Base-by-base conservation (phyloP, 2,329 filamentous ascomycete genomes). In the Sclerotinia borealis region DNA sequence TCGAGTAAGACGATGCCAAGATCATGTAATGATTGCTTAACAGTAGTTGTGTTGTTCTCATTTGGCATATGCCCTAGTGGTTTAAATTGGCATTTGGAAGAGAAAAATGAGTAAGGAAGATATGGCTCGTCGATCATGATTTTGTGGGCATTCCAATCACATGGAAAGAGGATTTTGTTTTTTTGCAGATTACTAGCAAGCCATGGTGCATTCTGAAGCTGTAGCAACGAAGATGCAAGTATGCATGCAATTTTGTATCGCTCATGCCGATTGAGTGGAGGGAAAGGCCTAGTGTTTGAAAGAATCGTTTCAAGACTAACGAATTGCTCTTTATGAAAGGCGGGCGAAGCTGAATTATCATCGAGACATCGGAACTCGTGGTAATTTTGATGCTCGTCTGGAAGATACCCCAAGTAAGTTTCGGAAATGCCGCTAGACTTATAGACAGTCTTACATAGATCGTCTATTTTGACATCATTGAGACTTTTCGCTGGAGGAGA, bases 1-100 rank as follows among this genome's bases (percentile, higher is more conserved):
- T 73, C 71, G 1, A 72, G 67, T 1, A 73, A 61, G 5, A 72
- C 29, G 19, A 69, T 73, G 1, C 68, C 70, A 7, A 72, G 63
- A 36, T 64, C 58, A 4, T 15, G 61, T 7, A 71, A 61, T 47
- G 59, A 64, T 13, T 67, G 63, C 4, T 67, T 68, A 1, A 63
- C 50, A 8, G 51, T 39, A 34, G 63, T 51, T 5, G 63, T 60
- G 34, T 58, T 54, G 19, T 29, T 60, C 4, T 15, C 2, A 8
- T 27, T 49, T n/a, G 31, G 17, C 5, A 10, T 17, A 29, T 41
- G n/a, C 22, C 7, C 25, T 58, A 7, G 8, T 17, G 11, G 34
- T 25, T 2, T 48, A 1, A 13, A 27, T 4, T 13, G 37, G n/a
- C 27, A 34, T 43, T 61, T 64, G 22, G 27, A 51, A 11, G 64